Evolutionary conservation across 2,329 filamentous ascomycete genomes (phyloP).

Genomic region (Ophiostoma ulmi): DNA sequence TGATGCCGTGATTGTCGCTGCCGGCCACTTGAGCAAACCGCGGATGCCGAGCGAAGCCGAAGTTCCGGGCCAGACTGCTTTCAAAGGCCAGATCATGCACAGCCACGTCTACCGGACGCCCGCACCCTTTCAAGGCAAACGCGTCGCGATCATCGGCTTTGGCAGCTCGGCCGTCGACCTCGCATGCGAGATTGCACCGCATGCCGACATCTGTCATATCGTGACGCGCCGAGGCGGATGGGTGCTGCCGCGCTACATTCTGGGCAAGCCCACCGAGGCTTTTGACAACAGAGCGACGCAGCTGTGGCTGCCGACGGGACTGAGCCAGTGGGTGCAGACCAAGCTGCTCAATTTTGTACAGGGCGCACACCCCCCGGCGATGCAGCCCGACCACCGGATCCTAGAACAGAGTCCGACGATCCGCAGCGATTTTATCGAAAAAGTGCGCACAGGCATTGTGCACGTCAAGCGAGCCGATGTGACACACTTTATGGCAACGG

Average conservation of each 20-base stretch:
- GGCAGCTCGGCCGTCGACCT: slow-evolving; percentile 40
- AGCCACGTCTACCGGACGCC: slow-evolving; percentile 38
- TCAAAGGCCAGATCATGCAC: slow-evolving; percentile 33
- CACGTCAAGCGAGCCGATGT: background rate
- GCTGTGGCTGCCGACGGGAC: slow-evolving; percentile 30
- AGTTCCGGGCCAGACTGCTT: slow-evolving; percentile 32
- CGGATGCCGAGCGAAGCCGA: slow-evolving; percentile 27
- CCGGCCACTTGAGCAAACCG: slow-evolving; percentile 32
- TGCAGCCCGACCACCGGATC: slow-evolving; percentile 36
- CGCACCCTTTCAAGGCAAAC: slow-evolving; percentile 35
- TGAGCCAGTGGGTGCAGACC: slow-evolving; percentile 33
- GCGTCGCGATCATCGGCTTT: slow-evolving; percentile 37
- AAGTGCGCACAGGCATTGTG: slow-evolving; percentile 28
- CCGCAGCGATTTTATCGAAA: slow-evolving; percentile 35
- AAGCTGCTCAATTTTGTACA: slow-evolving; percentile 29
- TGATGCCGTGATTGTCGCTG: slow-evolving; percentile 37
- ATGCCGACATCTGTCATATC: slow-evolving; percentile 36
- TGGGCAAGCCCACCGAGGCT: slow-evolving; percentile 36
- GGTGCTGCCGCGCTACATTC: slow-evolving; percentile 37
- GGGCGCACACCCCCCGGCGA: slow-evolving; percentile 30
- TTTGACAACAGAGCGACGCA: slow-evolving; percentile 35
- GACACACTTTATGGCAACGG: background rate
- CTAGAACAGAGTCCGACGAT: slow-evolving; percentile 36
- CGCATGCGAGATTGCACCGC: slow-evolving; percentile 36
- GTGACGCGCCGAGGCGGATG: slow-evolving; percentile 38